Percentiles rank a stretch among this genome's conserved stretches.
These are phyloP conservation scores for Cercospora nicotianae DNA, from an alignment of 2,329 filamentous ascomycete genomes.

Conservation along the genomic window DNA sequence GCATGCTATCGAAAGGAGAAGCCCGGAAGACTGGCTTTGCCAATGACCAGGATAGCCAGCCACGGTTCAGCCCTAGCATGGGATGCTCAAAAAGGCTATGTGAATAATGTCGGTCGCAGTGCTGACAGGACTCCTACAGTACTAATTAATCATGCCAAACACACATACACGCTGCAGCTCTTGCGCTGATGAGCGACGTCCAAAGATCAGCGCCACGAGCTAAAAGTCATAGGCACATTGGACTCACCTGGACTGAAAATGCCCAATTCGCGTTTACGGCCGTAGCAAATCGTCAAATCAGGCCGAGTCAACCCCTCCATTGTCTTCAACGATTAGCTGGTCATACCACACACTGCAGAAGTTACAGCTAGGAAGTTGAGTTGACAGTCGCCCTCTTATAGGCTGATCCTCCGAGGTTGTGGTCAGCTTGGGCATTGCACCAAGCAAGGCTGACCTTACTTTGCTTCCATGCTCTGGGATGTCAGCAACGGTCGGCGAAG, in stretches of 20 bases:
- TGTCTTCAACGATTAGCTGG: neutral
- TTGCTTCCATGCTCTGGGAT: neutral
- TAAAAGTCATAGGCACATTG: neutral
- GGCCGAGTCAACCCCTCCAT: neutral
- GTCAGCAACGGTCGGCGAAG: neutral
- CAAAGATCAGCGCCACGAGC: neutral
- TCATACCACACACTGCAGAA: neutral
- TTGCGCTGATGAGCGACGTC: neutral
- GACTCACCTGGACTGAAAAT: neutral
- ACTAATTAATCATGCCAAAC: neutral
- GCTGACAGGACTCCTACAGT: neutral
- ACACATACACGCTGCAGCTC: neutral
- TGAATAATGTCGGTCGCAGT: neutral
- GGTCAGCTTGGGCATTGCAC: neutral
- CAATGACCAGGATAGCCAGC: neutral
- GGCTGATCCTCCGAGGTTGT: neutral
- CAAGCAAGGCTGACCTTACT: neutral
- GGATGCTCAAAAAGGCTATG: neutral
- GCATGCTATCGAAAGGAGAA: neutral
- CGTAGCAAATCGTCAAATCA: neutral
- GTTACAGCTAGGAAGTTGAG: neutral
- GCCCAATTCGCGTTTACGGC: neutral
- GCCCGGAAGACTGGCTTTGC: neutral
- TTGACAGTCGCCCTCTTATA: neutral
- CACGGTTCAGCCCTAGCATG: neutral